Evolutionary conservation across 768 basidiomycete species (phyloP), one percentile per base, ranked within the genome.

Genomic region (Lyophyllum semitale): DNA sequence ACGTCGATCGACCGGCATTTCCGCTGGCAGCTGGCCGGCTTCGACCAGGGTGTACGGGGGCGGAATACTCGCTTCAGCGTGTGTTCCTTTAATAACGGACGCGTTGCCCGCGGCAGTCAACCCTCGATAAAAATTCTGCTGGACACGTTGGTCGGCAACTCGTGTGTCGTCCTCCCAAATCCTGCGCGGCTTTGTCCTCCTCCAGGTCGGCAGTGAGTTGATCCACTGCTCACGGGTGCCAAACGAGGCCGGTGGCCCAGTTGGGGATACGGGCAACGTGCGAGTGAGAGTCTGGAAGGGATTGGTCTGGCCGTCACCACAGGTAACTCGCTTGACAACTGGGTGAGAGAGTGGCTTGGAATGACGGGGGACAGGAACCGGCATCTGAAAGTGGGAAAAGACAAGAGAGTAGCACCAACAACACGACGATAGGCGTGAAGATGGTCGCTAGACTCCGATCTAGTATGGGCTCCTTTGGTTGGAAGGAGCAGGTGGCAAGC

Each of bases 31-130:
- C 58, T 61, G 58, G 53, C 54, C 49, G 48, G 59, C 54, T 37
- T 57, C 54, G 22, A 68, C 57, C 57, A 73, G 57, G 60, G 69
- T 67, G 61, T 67, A 70, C 69, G 77, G 73, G 89, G 89, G 89
- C 87, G 88, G 87, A 85, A 85, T 80, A 78, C 86, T 85, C 84
- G 87, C 85, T 82, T 90, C 79, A 82, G 86, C 87, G 85, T 75
- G 86, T 72, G 80, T 67, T 84, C 89, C 89, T 89, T 91, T 90
- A 88, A 88, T 89, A 76, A 84, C 86, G 67, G 80, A 69, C 76
- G 86, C 87, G 89, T 88, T 83, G 69, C 69, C 84, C 86, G 88
- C 85, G 75, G 72, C 76, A 71, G 81, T 77, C 83, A 90, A 90
- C 88, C 88, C 88, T 72, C 70, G 71, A 56, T 70, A 66, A 89